A percentile compares a stretch with the other conserved stretches of the same genome.
Conservation (phyloP, 1,284 basidiomycete species). For the Papiliotrema nemorosa region DNA sequence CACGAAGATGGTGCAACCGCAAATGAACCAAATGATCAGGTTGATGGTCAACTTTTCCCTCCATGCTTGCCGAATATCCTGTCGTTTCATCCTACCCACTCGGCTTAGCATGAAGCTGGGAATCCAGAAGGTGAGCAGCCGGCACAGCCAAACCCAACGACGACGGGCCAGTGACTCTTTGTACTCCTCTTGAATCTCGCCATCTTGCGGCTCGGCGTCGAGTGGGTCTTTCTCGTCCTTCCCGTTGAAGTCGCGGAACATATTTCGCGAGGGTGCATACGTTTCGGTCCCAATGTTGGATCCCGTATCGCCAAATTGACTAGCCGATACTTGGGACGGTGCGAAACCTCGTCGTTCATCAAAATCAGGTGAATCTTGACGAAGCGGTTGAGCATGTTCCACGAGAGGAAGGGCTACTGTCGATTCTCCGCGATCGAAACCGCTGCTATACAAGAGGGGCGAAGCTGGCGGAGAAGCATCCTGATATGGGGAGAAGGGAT, state of each 20-base stretch:
- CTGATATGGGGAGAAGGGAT: conserved; percentile 71
- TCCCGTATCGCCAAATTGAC: conserved; percentile 67
- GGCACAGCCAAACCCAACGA: conserved; percentile 83
- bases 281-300: conserved; percentile 82
- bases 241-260: conserved; percentile 81
- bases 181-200: conserved; percentile 81
- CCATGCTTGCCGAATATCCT: conserved; percentile 94
- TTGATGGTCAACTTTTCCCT: conserved; percentile 95
- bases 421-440: conserved; percentile 39
- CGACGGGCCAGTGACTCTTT: conserved; percentile 74
- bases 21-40: conserved; percentile 93
- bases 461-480: conserved; percentile 50
- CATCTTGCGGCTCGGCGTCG: conserved; percentile 72
- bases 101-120: conserved; percentile 68
- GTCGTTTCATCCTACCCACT: conserved; percentile 85
- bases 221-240: conserved; percentile 70
- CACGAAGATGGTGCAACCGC: conserved; percentile 82
- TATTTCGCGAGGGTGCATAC: conserved; percentile 89
- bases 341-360: conserved; percentile 60
- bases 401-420: conserved; percentile 63
- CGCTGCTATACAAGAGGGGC: conserved; percentile 54
- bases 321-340: conserved; percentile 65
- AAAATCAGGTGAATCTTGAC: conserved; percentile 54
- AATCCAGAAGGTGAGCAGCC: conserved; percentile 89
- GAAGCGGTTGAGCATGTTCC: conserved; percentile 69